Base-by-base conservation (phyloP, 1,139 yeast species). In the Candida pseudoviswanathii region DNA sequence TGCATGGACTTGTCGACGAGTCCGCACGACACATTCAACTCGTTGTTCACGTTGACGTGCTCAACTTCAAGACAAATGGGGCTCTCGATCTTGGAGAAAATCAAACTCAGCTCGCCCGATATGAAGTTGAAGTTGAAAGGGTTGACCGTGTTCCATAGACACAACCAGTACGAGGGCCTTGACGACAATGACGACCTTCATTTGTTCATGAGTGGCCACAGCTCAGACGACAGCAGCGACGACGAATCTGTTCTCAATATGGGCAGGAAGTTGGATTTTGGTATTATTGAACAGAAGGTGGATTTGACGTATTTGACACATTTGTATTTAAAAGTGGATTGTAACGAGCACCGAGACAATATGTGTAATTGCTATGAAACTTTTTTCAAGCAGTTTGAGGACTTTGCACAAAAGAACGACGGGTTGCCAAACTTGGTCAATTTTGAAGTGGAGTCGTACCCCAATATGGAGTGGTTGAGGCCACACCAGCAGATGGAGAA, bases 401-500 rank as follows among this genome's bases (percentile, higher is more conserved):
- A 45, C 2, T 70, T 52, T 52, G 58, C 68, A 9, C 43, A 39
- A 2, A 16, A 48, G 1, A 53, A 70, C 52, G 54, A 52, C 30
- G 75, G 75, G 0, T 57, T 72, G 43, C 74, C 74, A 7, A 68
- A 68, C 46, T 58, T 73, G 44, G 48, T 39, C 7, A 64, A 64
- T 46, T 66, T 72, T 45, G 72, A 67, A 51, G 51, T 71, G 40
- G 75, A 69, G 53, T 58, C 68, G 32, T 70, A 64, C 50, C 75
- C 75, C n/a, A 67, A 65, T 48, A 51, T 63, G 30, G 76, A 72
- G 47, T 73, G 78, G 77, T 56, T 70, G 33, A 59, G 75, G 34
- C 77, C 78, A 4, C 71, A 68, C 47, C 73, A 70, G 54, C 58
- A 71, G 16, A 57, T 72, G 41, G 73, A 70, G 47, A 61, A 60